Conservation (phyloP, 2,329 filamentous ascomycete species). For the Nannizziopsis barbatae region DNA sequence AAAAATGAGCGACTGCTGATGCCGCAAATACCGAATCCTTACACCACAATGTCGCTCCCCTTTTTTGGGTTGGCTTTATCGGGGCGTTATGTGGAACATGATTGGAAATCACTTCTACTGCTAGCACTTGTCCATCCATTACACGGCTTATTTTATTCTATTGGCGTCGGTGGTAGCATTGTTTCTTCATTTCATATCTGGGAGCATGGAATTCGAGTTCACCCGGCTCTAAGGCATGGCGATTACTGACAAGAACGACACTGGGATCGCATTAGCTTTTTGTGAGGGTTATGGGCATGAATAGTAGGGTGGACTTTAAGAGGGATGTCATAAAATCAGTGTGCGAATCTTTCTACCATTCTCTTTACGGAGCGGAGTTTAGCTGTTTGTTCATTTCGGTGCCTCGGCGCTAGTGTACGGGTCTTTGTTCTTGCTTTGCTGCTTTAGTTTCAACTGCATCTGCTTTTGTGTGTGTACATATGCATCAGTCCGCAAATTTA, state of each 20-base stretch:
- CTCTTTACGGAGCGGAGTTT: too few species aligned
- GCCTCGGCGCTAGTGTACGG: too few species aligned
- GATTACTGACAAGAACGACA: not conserved
- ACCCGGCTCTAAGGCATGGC: not conserved
- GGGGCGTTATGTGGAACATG: slow-evolving; percentile 12
- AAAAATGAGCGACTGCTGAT: too few species aligned
- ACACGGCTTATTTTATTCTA: slow-evolving; percentile 8
- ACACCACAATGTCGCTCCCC: slow-evolving; percentile 13
- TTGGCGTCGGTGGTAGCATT: slow-evolving; percentile 7
- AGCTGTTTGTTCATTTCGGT: too few species aligned
- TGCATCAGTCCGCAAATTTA: too few species aligned
- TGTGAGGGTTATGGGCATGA: not conserved
- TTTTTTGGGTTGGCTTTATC: slow-evolving; percentile 16
- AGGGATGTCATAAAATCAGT: too few species aligned
- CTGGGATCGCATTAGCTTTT: not conserved
- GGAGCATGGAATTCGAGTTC: not conserved
- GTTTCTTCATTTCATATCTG: slow-evolving; percentile 6
- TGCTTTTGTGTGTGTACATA: too few species aligned
- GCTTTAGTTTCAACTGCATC: too few species aligned
- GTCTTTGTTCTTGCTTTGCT: too few species aligned
- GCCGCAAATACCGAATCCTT: not conserved
- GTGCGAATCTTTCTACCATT: too few species aligned
- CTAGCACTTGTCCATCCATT: slow-evolving; percentile 11
- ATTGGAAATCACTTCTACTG: slow-evolving; percentile 13
- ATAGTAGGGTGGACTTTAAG: too few species aligned